Evolutionary conservation across 495 filamentous ascomycete species (phyloP).

Genomic region (Penicillium fimorum): DNA sequence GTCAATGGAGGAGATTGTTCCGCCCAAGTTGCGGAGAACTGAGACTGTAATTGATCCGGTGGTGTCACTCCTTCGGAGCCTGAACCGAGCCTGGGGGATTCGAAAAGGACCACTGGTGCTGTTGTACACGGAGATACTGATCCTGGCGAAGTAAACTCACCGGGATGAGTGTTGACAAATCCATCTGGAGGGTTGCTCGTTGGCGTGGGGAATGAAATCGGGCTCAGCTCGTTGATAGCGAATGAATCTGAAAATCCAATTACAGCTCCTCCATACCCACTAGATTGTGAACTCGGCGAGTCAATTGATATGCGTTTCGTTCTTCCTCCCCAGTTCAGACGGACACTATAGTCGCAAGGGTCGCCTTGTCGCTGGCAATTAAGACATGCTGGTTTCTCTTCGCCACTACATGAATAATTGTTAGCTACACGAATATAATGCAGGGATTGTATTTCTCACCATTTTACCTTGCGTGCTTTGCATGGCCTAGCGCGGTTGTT

Average conservation of each 20-base stretch:
- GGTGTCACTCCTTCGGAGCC: slow-evolving; percentile 24
- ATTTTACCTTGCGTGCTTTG: slow-evolving; percentile 85
- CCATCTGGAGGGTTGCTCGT: slow-evolving; percentile 19
- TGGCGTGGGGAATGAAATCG: slow-evolving; percentile 14
- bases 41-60: slow-evolving; percentile 19
- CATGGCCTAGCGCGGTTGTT: slow-evolving; percentile 59
- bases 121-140: slow-evolving; percentile 22
- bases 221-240: slow-evolving; percentile 10
- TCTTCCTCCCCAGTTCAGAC: slow-evolving; percentile 80
- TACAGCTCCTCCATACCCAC: slow-evolving; percentile 25
- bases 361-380: slow-evolving; percentile 78
- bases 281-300: slow-evolving; percentile 38
- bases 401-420: slow-evolving; percentile 47
- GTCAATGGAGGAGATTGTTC: slow-evolving; percentile 23
- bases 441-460: slow-evolving; percentile 38
- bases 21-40: slow-evolving; percentile 26
- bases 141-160: slow-evolving; percentile 15
- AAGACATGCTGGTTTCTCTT: slow-evolving; percentile 73
- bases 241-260: slow-evolving; percentile 23
- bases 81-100: slow-evolving; percentile 28
- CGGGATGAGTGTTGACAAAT: slow-evolving; percentile 14
- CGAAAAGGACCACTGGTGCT: slow-evolving; percentile 21
- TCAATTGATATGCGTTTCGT: slow-evolving; percentile 43
- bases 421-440: neutral
- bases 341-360: slow-evolving; percentile 80